Conservation (phyloP, 1,139 yeast genomes). For the Zygosaccharomyces sapae region DNA sequence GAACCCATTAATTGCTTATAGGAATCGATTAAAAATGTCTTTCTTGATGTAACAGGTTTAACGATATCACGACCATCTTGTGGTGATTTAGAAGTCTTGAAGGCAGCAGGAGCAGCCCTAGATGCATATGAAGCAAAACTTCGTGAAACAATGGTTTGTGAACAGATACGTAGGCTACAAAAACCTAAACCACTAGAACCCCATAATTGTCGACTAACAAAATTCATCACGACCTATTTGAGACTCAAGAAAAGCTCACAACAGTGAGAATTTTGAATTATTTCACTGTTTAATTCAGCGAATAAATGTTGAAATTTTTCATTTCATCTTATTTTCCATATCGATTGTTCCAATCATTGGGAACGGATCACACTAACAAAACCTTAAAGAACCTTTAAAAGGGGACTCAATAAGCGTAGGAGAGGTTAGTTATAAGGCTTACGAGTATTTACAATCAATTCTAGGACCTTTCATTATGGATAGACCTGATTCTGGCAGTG, state of each 20-base stretch:
- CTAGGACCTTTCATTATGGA: constrained; percentile 5
- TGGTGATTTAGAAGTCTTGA: constrained; percentile 2
- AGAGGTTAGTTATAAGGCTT: neutral
- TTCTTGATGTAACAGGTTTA: constrained; percentile 59
- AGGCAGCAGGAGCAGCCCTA: constrained; percentile 4
- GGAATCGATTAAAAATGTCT: constrained; percentile 76
- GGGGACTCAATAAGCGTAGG: neutral
- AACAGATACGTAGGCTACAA: neutral
- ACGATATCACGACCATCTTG: constrained; percentile 37
- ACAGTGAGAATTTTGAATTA: neutral
- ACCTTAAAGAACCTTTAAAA: constrained; percentile 3
- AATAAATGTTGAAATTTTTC: constrained; percentile 1
- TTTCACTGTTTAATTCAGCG: neutral
- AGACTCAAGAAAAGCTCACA: neutral
- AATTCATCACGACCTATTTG: neutral
- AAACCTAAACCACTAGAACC: neutral
- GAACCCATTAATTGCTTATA: constrained; percentile 67
- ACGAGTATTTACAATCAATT: neutral
- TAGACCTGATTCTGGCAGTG: constrained; percentile 11
- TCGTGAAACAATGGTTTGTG: neutral
- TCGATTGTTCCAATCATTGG: constrained; percentile 2
- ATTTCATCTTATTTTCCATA: neutral
- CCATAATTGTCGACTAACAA: neutral
- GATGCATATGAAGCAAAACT: neutral
- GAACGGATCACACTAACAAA: constrained; percentile 1